Base-by-base conservation (phyloP, 768 basidiomycete species). In the Suillus bovinus region DNA sequence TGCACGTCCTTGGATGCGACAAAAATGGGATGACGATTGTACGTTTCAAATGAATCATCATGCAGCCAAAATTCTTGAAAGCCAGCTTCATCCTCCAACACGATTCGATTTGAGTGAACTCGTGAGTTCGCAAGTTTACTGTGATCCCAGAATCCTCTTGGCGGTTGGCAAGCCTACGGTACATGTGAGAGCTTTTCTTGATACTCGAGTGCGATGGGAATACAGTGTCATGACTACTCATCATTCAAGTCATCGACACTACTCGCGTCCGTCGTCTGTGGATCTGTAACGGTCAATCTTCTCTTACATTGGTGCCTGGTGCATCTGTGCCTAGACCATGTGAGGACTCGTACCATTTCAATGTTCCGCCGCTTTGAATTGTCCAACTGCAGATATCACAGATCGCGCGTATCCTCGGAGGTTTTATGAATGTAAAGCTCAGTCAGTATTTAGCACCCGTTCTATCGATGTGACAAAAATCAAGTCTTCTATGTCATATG, bases 1-100 rank as follows among this genome's bases (percentile, higher is more conserved):
- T 80, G 79, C 65, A 77, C 55, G 68, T 90, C 44, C 59, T 92
- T 13, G 75, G 78, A 1, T 90, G 89, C 63, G 72, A 80, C 39
- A 22, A 54, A 10, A 36, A 31, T 29, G 62, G 62, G 17, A 58
- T 58, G n/a, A 17, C 10, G 4, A 17, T 29, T 17, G 49, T 29
- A 29, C 9, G 27, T 50, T 50, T 17, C 17, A 50, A 29, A 20
- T 50, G 29, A 29, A 20, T 50, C 49, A 50, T 50, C 27, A 20
- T 10, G 27, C 17, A 20, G 9, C 27, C 27, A 9, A 24, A 14
- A 47, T 24, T n/a, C n/a, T 17, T 49, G 27, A 27, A 50, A 49
- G n/a, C n/a, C 1, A 17, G 47, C 47, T 27, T 47, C 24, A 16
- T 47, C 14, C 14, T 3, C 14, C 14, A 16, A 47, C 46, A 14